Percentiles rank a stretch among this genome's conserved stretches.
Evolutionary conservation across 192 early-diverging fungal genomes (phyloP).

Genomic region (Gamsiella multidivaricata): DNA sequence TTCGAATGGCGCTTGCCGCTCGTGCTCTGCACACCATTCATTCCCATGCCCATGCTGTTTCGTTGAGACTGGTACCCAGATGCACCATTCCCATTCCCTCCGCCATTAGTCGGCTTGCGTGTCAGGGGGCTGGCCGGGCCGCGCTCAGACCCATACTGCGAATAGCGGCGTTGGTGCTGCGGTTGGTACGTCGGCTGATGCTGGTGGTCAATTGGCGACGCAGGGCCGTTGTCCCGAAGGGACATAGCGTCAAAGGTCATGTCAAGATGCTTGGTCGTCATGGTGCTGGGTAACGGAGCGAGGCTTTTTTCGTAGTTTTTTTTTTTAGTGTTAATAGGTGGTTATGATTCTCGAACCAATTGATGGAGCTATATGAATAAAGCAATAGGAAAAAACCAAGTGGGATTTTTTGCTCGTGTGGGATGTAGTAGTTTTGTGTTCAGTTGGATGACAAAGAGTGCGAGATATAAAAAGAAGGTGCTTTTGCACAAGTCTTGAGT

Average conservation of each 20-base stretch:
- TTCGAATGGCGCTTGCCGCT: slow-evolving; percentile 41
- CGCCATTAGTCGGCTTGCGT: slow-evolving; percentile 36
- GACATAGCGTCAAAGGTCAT: slow-evolving; percentile 53
- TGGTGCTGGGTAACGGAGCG: neutral
- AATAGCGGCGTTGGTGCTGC: slow-evolving; percentile 44
- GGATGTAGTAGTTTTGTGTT: too few relatives aligned
- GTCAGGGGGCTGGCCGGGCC: slow-evolving; percentile 35
- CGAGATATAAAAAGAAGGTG: too few relatives aligned
- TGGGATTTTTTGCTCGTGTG: too few relatives aligned
- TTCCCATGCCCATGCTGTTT: slow-evolving; percentile 39
- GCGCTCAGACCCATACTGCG: slow-evolving; percentile 51
- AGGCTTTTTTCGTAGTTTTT: slow-evolving; percentile 1
- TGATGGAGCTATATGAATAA: too few relatives aligned
- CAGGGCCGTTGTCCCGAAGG: slow-evolving; percentile 44
- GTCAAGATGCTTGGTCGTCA: slow-evolving; percentile 52
- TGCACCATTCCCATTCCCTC: slow-evolving; percentile 5
- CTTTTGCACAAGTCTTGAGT: too few relatives aligned
- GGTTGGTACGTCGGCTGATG: slow-evolving; percentile 26
- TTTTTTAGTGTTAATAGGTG: neutral
- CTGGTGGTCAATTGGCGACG: slow-evolving; percentile 43
- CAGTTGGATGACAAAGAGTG: too few relatives aligned
- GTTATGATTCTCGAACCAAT: neutral
- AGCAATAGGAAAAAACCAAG: neutral
- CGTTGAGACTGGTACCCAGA: slow-evolving; percentile 41
- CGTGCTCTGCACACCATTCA: slow-evolving; percentile 32